These are phyloP conservation scores for Apiosordaria backusii DNA, from an alignment of 495 filamentous ascomycete genomes.

Conservation along the genomic window DNA sequence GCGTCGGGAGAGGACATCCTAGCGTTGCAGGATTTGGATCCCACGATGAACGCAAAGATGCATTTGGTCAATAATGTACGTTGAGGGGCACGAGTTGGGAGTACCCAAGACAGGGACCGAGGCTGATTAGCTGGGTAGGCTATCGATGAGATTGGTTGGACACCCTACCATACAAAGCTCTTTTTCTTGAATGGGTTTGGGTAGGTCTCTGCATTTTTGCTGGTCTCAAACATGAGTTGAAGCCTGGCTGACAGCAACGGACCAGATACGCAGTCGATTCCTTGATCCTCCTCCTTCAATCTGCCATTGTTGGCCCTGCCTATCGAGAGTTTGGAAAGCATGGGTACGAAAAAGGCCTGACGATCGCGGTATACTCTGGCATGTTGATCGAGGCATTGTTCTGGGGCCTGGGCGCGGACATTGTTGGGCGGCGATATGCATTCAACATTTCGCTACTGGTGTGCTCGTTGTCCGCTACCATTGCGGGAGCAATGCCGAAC, in stretches of 20 bases:
- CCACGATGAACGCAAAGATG: constrained; percentile 46
- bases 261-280: constrained; percentile 66
- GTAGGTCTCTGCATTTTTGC: constrained; percentile 33
- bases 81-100: neutral
- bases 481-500: constrained; percentile 67
- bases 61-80: neutral
- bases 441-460: constrained; percentile 71
- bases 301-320: constrained; percentile 57
- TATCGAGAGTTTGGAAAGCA: constrained; percentile 54
- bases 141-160: constrained; percentile 73
- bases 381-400: constrained; percentile 71
- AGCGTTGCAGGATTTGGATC: constrained; percentile 52
- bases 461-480: constrained; percentile 61
- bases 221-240: neutral
- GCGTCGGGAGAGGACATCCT: constrained; percentile 43
- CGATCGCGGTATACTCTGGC: constrained; percentile 64
- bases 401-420: constrained; percentile 74
- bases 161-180: constrained; percentile 63
- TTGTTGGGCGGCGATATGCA: constrained; percentile 67
- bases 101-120: constrained; percentile 44
- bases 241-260: neutral
- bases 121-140: constrained; percentile 61
- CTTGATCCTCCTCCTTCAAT: constrained; percentile 62
- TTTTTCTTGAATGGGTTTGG: constrained; percentile 66
- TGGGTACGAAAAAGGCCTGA: constrained; percentile 53